Percentiles rank a stretch among this genome's conserved stretches.
phyloP scores from a whole-genome alignment of 345 rosid genomes.

The Acer saccharum region DNA sequence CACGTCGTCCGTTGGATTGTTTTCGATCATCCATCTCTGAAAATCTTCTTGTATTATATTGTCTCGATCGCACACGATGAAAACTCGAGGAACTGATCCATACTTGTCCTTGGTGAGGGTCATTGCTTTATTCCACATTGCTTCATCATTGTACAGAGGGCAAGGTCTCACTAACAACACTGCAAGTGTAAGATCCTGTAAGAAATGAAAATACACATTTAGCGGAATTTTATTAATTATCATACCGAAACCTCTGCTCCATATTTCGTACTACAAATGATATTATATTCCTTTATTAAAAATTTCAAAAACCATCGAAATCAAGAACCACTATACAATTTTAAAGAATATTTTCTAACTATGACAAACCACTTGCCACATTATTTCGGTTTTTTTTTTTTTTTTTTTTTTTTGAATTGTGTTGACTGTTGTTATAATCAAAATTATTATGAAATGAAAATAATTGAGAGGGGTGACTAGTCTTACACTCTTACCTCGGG shows the following conservation, averaged over 20 bases:
- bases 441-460: no score
- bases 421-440: no score
- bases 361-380: no score
- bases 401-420: no score
- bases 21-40: conserved; percentile 41
- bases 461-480: no score
- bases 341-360: no score
- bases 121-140: background rate
- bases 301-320: no score
- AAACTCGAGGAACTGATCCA: conserved; percentile 35
- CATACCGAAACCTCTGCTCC: no score
- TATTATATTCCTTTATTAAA: no score
- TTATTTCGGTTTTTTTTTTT: no score
- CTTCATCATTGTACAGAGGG: conserved; percentile 3
- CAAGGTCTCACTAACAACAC: conserved; percentile 27
- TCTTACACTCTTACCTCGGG: conserved; percentile 40
- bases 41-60: background rate
- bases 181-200: conserved; percentile 37
- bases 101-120: background rate
- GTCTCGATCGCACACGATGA: conserved; percentile 37
- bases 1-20: conserved; percentile 34
- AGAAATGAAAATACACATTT: background rate
- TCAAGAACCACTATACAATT: no score
- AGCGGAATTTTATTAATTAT: background rate
- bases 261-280: no score